Evolutionary conservation across 2,329 filamentous ascomycete genomes (phyloP), one percentile per base, ranked within the genome.

Genomic region (Penicillium paneum): DNA sequence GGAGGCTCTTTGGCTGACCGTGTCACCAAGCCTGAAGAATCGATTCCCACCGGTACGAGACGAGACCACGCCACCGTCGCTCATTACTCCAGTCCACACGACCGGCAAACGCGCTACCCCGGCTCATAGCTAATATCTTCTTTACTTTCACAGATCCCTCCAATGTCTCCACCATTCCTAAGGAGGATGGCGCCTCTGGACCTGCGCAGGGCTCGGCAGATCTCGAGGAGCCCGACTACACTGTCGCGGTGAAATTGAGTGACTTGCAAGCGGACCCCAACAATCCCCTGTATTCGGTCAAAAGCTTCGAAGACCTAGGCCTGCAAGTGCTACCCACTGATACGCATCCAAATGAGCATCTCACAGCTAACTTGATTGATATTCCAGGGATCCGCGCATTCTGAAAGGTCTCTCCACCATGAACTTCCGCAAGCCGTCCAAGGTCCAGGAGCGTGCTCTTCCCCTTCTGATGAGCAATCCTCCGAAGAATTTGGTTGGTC

Each of bases 381-480:
- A 34, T 46, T 63, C 57, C 26, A 60, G 86, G 60, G 76, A 80
- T 65, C 66, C 80, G 21, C 78, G 83, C 39, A 88, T 97, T 60
- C 82, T 92, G 50, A 85, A 90, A 62, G 91, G 91, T 44, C 81
- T 97, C 31, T 79, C 86, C 43, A 80, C 83, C 50, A 89, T 97
- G 82, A 89, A 89, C 76, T 97, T 97, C 79, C 83, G 87, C 68
- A 96, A 95, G 75, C 94, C 94, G 0, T 97, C 94, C 53, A 99
- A 99, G 78, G 96, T 99, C 62, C 94, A 99, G 78, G 94, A 96
- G 74, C 90, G 88, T 65, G 94, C 94, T 1, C 83, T 99, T 17
- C 94, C 94, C 28, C 81, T 99, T 52, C 88, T 99, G 68, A 83
- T 99, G 60, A 79, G 83, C 65, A 81, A 96, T 69, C 93, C 94